Evolutionary conservation across 305 asterid species (phyloP).

Genomic region (Solanum hybrid): DNA sequence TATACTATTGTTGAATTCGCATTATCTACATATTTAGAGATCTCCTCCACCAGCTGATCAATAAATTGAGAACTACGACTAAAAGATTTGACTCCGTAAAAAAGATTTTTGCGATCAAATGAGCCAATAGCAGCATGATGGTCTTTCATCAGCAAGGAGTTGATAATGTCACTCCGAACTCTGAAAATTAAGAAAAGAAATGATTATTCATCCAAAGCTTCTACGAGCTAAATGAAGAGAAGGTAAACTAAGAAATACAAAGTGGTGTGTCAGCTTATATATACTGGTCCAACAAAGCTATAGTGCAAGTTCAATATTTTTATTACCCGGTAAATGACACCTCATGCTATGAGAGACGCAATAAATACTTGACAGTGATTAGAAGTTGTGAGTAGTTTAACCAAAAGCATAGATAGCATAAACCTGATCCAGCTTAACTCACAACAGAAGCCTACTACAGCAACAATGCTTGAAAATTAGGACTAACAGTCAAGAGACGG

Average conservation of each 20-base stretch:
- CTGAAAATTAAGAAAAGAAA: conserved; percentile 25
- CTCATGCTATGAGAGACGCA: not conserved
- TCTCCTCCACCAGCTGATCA: conserved; percentile 55
- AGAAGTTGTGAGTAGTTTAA: not conserved
- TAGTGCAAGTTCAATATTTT: not conserved
- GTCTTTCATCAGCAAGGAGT: conserved; percentile 59
- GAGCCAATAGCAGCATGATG: conserved; percentile 80
- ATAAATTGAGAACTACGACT: conserved; percentile 48
- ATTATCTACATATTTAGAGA: conserved; percentile 38
- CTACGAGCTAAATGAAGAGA: not conserved
- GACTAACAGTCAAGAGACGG: not conserved
- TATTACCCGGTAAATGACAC: not conserved
- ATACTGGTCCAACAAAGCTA: not conserved
- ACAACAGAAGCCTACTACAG: not conserved
- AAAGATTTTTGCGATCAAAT: conserved; percentile 80
- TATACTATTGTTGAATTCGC: conserved; percentile 67
- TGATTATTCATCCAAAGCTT: conserved; percentile 9
- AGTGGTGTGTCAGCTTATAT: not conserved
- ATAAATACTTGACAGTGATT: not conserved
- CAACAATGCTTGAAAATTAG: not conserved
- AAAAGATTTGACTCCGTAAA: conserved; percentile 64
- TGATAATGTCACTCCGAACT: conserved; percentile 67
- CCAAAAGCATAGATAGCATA: not conserved
- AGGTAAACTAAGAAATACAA: not conserved
- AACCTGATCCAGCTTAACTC: not conserved